Percentiles rank a stretch among this genome's conserved stretches.
phyloP scores from a whole-genome alignment of 179 eudicot genomes.

The Beta macrorhiza region DNA sequence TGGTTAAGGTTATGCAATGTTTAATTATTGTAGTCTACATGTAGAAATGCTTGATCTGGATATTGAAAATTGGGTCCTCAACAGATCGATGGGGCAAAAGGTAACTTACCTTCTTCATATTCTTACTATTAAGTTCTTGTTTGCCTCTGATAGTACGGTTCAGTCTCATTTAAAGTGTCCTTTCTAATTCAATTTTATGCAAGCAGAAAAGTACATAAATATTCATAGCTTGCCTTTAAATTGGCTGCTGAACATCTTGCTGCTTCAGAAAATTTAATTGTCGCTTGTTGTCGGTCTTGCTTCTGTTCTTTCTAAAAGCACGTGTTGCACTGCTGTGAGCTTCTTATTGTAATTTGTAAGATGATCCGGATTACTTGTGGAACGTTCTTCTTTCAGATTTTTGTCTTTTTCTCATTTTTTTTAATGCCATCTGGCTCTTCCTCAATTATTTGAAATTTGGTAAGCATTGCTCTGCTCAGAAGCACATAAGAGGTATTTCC shows the following conservation, averaged over 20 bases:
- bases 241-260: too few relatives aligned
- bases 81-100: neutral
- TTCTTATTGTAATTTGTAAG: neutral
- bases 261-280: too few relatives aligned
- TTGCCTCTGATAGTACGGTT: too few relatives aligned
- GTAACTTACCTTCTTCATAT: too few relatives aligned
- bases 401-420: neutral
- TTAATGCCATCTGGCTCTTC: neutral
- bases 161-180: too few relatives aligned
- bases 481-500: neutral
- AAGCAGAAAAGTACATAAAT: too few relatives aligned
- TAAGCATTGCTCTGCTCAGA: neutral
- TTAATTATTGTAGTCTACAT: too few relatives aligned
- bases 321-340: neutral
- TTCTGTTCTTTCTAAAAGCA: neutral
- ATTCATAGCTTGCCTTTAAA: too few relatives aligned
- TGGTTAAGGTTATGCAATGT: too few relatives aligned
- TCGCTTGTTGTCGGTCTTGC: neutral
- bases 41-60: neutral
- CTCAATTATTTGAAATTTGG: neutral
- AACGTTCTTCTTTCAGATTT: neutral
- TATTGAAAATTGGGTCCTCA: too few relatives aligned
- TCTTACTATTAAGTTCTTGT: too few relatives aligned
- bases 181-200: too few relatives aligned
- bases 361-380: neutral